Conservation (phyloP, 768 basidiomycete genomes). For the Fibroporia radiculosa region DNA sequence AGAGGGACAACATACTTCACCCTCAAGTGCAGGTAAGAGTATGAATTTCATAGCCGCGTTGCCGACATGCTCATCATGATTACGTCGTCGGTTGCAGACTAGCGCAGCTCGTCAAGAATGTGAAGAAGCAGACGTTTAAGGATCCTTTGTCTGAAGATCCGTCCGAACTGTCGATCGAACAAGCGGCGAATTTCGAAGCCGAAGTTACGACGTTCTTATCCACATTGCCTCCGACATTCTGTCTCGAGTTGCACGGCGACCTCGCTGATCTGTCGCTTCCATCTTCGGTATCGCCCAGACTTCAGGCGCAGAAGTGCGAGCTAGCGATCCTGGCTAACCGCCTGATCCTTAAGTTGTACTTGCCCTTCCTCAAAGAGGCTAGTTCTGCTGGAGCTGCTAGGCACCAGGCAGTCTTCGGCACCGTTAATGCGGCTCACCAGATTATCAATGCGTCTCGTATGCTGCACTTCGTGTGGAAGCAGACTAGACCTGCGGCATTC, state of each 20-base stretch:
- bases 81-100: slow-evolving; percentile 31
- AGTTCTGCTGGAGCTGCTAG: slow-evolving; percentile 19
- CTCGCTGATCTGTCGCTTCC: slow-evolving; percentile 13
- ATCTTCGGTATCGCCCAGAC: slow-evolving; percentile 24
- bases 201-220: slow-evolving; percentile 48
- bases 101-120: slow-evolving; percentile 52
- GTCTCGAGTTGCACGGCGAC: slow-evolving; percentile 32
- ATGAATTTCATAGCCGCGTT: neutral
- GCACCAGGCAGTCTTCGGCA: slow-evolving; percentile 49
- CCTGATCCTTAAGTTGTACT: slow-evolving; percentile 54
- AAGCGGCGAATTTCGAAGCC: slow-evolving; percentile 48
- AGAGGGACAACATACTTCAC: slow-evolving; percentile 41
- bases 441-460: slow-evolving; percentile 47
- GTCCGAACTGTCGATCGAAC: slow-evolving; percentile 44
- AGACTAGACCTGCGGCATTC: slow-evolving; percentile 38
- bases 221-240: slow-evolving; percentile 43
- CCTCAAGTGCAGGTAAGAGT: slow-evolving; percentile 51
- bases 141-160: slow-evolving; percentile 27
- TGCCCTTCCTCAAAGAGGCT: slow-evolving; percentile 49
- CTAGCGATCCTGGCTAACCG: slow-evolving; percentile 52
- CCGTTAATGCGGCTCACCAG: slow-evolving; percentile 57
- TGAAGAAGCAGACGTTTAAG: slow-evolving; percentile 44
- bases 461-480: slow-evolving; percentile 34
- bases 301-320: slow-evolving; percentile 49
- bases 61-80: slow-evolving; percentile 2